Evolutionary conservation across 2,329 filamentous ascomycete genomes (phyloP).

Genomic region (Teratosphaeria gauchensis): DNA sequence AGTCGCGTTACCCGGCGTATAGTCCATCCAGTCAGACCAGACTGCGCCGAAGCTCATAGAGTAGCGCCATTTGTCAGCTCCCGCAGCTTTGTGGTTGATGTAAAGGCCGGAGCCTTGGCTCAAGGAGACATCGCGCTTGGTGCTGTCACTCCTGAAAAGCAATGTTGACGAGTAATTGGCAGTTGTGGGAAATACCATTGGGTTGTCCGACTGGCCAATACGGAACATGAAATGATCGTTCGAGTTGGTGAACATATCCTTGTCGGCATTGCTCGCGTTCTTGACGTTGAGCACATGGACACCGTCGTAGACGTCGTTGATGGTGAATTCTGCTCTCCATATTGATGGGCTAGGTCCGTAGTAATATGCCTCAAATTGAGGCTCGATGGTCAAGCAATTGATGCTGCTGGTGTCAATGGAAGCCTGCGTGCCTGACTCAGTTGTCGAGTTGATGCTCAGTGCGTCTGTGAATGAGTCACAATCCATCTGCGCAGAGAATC

Average conservation of each 20-base stretch:
- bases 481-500: conserved; percentile 53
- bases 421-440: conserved; percentile 35
- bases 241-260: conserved; percentile 38
- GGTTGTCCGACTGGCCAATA: conserved; percentile 48
- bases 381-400: conserved; percentile 34
- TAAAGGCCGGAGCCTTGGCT: conserved; percentile 34
- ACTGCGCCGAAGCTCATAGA: conserved; percentile 51
- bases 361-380: conserved; percentile 31
- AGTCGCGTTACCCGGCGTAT: conserved; percentile 42
- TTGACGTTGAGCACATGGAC: conserved; percentile 49
- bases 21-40: conserved; percentile 51
- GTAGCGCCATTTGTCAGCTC: conserved; percentile 54
- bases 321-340: conserved; percentile 45
- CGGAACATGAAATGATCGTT: conserved; percentile 55
- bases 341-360: conserved; percentile 43
- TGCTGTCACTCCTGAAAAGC: conserved; percentile 32
- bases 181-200: conserved; percentile 46
- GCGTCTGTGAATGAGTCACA: conserved; percentile 45
- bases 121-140: conserved; percentile 19
- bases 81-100: conserved; percentile 50
- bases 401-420: conserved; percentile 37
- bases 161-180: conserved; percentile 51
- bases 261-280: conserved; percentile 40
- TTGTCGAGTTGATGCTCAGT: conserved; percentile 46
- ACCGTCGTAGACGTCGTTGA: conserved; percentile 51